These are phyloP conservation scores for Oxyria digyna DNA, from an alignment of 148 eudicot genomes.

Conservation along the genomic window DNA sequence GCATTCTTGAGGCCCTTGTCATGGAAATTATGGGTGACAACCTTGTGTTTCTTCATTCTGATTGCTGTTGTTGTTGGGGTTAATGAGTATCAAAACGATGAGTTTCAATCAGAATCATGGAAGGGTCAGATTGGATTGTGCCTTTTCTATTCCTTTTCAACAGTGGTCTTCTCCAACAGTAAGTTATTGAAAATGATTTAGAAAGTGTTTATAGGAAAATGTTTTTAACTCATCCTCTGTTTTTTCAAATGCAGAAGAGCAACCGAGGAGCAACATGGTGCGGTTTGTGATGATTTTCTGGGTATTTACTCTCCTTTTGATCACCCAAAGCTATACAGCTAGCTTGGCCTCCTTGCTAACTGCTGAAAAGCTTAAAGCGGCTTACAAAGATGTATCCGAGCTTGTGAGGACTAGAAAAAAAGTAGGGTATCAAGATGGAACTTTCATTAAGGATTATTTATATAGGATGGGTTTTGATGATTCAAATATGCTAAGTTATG, in stretches of 20 bases:
- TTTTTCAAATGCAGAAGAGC: background rate
- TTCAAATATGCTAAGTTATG: slow-evolving; percentile 9
- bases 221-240: too few relatives aligned
- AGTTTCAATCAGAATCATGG: slow-evolving; percentile 39
- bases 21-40: slow-evolving; percentile 48
- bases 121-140: slow-evolving; percentile 43
- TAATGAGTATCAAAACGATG: slow-evolving; percentile 53
- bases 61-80: slow-evolving; percentile 61
- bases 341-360: slow-evolving; percentile 44
- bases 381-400: slow-evolving; percentile 19
- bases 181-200: too few relatives aligned
- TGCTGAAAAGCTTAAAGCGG: slow-evolving; percentile 31
- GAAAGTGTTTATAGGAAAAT: too few relatives aligned
- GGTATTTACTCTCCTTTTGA: slow-evolving; percentile 47
- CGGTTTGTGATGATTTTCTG: slow-evolving; percentile 58
- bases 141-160: slow-evolving; percentile 61
- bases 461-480: slow-evolving; percentile 12
- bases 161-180: slow-evolving; percentile 72
- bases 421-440: slow-evolving; percentile 28
- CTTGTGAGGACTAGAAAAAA: slow-evolving; percentile 17
- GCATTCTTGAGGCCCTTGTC: slow-evolving; percentile 55
- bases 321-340: slow-evolving; percentile 54
- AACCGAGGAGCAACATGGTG: slow-evolving; percentile 28
- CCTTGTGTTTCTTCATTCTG: slow-evolving; percentile 36
- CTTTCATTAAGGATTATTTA: slow-evolving; percentile 25